Evolutionary conservation across 169 alveolate genomes (phyloP).

Genomic region (Theileria sp.): DNA sequence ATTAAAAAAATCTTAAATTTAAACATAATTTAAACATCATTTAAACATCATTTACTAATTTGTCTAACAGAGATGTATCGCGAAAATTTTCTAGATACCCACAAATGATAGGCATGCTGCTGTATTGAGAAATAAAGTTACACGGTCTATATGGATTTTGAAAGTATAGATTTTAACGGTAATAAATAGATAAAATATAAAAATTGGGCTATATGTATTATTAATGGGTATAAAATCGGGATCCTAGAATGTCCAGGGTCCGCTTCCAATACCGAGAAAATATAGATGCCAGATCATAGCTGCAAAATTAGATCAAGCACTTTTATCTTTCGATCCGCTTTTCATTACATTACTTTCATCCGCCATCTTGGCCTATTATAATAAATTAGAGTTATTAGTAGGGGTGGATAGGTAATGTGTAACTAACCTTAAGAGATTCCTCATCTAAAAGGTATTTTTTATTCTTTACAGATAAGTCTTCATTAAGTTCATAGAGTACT

Average conservation of each 20-base stretch:
- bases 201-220: not conserved
- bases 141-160: not conserved
- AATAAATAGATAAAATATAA: too few species aligned
- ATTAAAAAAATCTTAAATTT: not conserved
- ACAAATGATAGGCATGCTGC: conserved; percentile 21
- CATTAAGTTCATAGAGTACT: conserved; percentile 92
- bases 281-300: not conserved
- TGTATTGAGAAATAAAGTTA: not conserved
- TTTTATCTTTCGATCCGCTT: not conserved
- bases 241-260: not conserved
- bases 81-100: conserved; percentile 8
- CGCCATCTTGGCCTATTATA: conserved; percentile 82
- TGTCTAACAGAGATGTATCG: not conserved
- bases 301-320: conserved; percentile 3
- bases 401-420: not conserved
- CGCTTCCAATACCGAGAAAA: not conserved
- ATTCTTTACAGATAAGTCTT: conserved; percentile 83
- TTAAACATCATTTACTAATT: conserved; percentile 4
- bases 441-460: conserved; percentile 91
- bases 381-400: conserved; percentile 82
- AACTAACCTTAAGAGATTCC: conserved; percentile 78
- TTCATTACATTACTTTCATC: not conserved
- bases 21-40: conserved; percentile 12
- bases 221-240: not conserved
- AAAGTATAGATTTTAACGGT: not conserved